Percentiles rank a stretch among this genome's conserved stretches.
phyloP scores from a whole-genome alignment of 225 moss, liverwort and hornwort genomes.

The Physcomitrium patens region DNA sequence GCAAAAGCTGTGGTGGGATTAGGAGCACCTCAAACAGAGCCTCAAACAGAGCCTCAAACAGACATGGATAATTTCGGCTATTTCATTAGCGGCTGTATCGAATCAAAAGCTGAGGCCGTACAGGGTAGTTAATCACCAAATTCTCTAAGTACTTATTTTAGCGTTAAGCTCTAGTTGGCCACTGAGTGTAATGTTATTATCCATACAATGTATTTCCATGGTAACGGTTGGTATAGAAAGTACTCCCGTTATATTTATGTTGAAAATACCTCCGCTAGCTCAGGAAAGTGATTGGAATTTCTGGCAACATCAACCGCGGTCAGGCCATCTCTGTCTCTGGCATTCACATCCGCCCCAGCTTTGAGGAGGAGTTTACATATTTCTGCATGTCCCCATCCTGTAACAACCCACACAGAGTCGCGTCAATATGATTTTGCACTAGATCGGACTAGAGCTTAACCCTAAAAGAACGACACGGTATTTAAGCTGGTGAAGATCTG shows the following conservation, averaged over 20 bases:
- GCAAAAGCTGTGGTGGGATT: too few species aligned
- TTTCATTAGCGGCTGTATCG: too few species aligned
- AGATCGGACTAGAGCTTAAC: not conserved
- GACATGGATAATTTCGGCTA: too few species aligned
- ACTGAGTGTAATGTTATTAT: not conserved
- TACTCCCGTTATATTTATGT: not conserved
- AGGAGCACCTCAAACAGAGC: too few species aligned
- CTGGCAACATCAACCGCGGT: slow-evolving; percentile 45
- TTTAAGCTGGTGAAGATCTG: not conserved
- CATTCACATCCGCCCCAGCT: slow-evolving; percentile 51
- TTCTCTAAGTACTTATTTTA: not conserved
- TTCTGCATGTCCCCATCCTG: slow-evolving; percentile 60
- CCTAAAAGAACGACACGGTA: not conserved
- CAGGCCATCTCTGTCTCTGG: slow-evolving; percentile 52
- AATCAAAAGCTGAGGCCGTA: too few species aligned
- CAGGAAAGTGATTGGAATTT: slow-evolving; percentile 41
- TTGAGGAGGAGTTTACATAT: slow-evolving; percentile 53
- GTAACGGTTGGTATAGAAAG: too few species aligned
- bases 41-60: too few species aligned
- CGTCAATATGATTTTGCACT: not conserved
- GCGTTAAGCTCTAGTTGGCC: not conserved
- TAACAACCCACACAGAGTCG: slow-evolving; percentile 25
- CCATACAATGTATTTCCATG: not conserved
- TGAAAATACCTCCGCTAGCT: slow-evolving; percentile 43
- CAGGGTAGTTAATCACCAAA: not conserved